Evolutionary conservation across 306 rosid genomes (phyloP).

Genomic region (Hippophae tibetana): DNA sequence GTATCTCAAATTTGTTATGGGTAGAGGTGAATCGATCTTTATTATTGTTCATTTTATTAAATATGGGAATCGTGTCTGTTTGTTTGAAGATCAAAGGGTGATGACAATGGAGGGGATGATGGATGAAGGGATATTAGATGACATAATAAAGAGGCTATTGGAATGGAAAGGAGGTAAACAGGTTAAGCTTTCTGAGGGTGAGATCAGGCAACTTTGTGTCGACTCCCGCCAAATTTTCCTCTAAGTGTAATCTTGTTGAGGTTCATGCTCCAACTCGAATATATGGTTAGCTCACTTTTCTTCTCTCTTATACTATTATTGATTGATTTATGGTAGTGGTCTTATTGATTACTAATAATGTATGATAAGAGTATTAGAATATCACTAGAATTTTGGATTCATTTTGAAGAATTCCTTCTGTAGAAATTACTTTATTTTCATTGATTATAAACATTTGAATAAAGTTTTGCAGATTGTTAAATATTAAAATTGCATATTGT

Average conservation of each 20-base stretch:
- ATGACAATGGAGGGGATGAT: constrained; percentile 80
- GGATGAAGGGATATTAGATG: constrained; percentile 62
- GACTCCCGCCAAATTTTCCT: constrained; percentile 79
- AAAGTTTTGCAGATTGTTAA: no score
- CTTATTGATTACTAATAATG: no score
- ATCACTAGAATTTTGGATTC: no score
- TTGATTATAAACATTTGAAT: no score
- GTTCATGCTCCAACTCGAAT: constrained; percentile 66
- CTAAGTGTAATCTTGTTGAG: constrained; percentile 73
- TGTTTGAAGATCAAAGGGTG: constrained; percentile 21
- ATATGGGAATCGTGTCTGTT: not conserved
- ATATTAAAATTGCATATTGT: no score
- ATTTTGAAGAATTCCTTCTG: no score
- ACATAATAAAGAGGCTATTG: constrained; percentile 68
- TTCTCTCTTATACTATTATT: not conserved
- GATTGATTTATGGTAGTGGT: no score
- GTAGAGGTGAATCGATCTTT: no score
- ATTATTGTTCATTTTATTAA: not conserved
- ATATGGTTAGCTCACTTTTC: constrained; percentile 43
- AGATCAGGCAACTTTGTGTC: constrained; percentile 97
- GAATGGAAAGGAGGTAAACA: constrained; percentile 85
- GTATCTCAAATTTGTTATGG: no score
- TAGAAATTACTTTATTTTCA: no score
- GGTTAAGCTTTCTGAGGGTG: constrained; percentile 89
- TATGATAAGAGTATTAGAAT: no score